Evolutionary conservation across 2,329 filamentous ascomycete genomes (phyloP).

Genomic region (Dryadomyces quercus-mongolicae): DNA sequence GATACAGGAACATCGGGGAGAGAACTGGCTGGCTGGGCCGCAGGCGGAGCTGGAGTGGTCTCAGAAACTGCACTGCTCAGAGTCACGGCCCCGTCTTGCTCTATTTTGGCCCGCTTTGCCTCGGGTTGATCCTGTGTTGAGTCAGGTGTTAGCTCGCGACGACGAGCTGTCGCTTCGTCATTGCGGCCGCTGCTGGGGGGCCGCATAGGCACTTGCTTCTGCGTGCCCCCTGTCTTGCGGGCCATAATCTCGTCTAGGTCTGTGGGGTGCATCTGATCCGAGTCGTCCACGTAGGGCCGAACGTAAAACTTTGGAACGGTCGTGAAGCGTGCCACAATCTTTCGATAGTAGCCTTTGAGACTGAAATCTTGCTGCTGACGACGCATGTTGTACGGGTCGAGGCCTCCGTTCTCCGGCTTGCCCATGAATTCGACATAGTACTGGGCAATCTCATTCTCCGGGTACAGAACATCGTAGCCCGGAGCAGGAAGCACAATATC

Average conservation of each 20-base stretch:
- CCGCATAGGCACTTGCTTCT: constrained; percentile 8
- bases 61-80: too few species aligned
- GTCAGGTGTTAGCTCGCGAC: constrained; percentile 14
- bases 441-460: constrained; percentile 66
- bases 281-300: constrained; percentile 53
- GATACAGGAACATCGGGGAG: neutral
- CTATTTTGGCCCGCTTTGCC: constrained; percentile 28
- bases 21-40: neutral
- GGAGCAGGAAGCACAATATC: constrained; percentile 89
- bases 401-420: constrained; percentile 58
- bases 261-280: constrained; percentile 80
- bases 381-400: constrained; percentile 81
- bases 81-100: neutral
- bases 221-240: constrained; percentile 19
- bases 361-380: constrained; percentile 78
- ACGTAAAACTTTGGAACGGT: constrained; percentile 55
- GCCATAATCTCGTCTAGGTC: constrained; percentile 60
- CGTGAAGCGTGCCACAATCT: constrained; percentile 62
- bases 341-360: constrained; percentile 78
- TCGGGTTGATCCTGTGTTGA: constrained; percentile 6
- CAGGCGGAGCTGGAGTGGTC: too few species aligned
- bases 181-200: neutral
- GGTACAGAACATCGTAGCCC: constrained; percentile 82
- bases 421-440: constrained; percentile 85
- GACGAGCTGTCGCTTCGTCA: constrained; percentile 9